Evolutionary conservation across 192 early-diverging fungal genomes (phyloP).

Genomic region (Funneliformis geosporum): DNA sequence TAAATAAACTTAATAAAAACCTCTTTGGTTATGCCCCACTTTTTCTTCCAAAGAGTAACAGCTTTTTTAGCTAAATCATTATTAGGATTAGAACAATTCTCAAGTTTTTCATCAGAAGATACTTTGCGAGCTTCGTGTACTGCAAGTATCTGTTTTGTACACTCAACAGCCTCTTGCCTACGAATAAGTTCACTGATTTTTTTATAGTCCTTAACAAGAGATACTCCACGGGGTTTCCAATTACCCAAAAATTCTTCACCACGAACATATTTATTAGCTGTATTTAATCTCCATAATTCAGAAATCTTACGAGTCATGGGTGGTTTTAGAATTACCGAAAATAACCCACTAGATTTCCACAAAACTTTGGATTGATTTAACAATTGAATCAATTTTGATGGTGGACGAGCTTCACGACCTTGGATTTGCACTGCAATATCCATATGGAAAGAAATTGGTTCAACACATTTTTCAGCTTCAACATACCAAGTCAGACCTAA

Average conservation of each 20-base stretch:
- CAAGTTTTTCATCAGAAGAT: neutral
- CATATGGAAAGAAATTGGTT: constrained; percentile 57
- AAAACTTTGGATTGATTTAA: constrained; percentile 45
- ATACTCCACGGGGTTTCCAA: constrained; percentile 74
- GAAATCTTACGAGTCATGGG: constrained; percentile 51
- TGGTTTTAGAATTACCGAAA: constrained; percentile 62
- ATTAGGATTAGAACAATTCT: neutral
- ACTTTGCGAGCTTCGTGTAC: constrained; percentile 24
- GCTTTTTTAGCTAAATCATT: constrained; percentile 22
- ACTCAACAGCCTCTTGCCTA: constrained; percentile 44
- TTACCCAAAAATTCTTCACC: constrained; percentile 68
- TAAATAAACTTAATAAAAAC: constrained; percentile 20
- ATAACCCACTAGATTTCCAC: constrained; percentile 55
- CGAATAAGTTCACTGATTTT: constrained; percentile 39
- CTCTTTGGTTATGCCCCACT: constrained; percentile 44
- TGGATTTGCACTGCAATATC: constrained; percentile 63
- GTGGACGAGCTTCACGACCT: constrained; percentile 53
- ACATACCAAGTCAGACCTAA: constrained; percentile 58
- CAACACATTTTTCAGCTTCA: constrained; percentile 58
- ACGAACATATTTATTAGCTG: constrained; percentile 65
- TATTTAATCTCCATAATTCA: constrained; percentile 70
- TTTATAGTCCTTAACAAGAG: constrained; percentile 58
- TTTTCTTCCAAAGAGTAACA: constrained; percentile 34
- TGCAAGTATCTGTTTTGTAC: constrained; percentile 45
- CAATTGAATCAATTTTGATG: constrained; percentile 45